phyloP scores from a whole-genome alignment of 164 flowering plant genomes.

The Vitis vinifera region DNA sequence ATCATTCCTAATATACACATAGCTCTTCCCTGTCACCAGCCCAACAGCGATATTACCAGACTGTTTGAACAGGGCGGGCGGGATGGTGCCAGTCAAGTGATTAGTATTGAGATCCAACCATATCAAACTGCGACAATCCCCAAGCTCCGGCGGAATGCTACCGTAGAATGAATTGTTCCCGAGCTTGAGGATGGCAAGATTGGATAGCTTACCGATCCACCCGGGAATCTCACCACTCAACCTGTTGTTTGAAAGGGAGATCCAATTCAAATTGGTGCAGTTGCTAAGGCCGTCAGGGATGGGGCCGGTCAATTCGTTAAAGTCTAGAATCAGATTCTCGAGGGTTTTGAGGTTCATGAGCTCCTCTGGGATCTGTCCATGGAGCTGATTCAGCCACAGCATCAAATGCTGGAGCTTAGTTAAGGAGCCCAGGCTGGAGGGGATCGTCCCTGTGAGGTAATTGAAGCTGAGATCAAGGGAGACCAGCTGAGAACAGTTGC shows the following conservation, averaged over 20 bases:
- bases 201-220: conserved; percentile 58
- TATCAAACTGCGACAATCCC: conserved; percentile 82
- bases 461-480: conserved; percentile 93
- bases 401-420: conserved; percentile 69
- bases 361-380: conserved; percentile 80
- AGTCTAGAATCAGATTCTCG: conserved; percentile 87
- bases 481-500: conserved; percentile 76
- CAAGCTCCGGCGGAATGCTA: conserved; percentile 75
- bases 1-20: conserved; percentile 74
- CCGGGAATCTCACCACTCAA: conserved; percentile 77
- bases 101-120: conserved; percentile 97
- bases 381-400: conserved; percentile 75
- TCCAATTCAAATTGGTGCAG: conserved; percentile 85
- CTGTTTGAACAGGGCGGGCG: conserved; percentile 66
- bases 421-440: conserved; percentile 66
- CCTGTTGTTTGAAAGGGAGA: conserved; percentile 82
- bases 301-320: conserved; percentile 65
- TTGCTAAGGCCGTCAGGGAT: conserved; percentile 79
- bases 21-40: conserved; percentile 65
- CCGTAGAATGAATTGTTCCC: conserved; percentile 86
- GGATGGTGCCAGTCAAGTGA: conserved; percentile 65
- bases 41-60: conserved; percentile 75
- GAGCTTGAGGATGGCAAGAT: conserved; percentile 85
- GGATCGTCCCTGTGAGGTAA: conserved; percentile 72
- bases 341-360: conserved; percentile 45